phyloP scores from a whole-genome alignment of 768 basidiomycete species.

The Postia placenta region DNA sequence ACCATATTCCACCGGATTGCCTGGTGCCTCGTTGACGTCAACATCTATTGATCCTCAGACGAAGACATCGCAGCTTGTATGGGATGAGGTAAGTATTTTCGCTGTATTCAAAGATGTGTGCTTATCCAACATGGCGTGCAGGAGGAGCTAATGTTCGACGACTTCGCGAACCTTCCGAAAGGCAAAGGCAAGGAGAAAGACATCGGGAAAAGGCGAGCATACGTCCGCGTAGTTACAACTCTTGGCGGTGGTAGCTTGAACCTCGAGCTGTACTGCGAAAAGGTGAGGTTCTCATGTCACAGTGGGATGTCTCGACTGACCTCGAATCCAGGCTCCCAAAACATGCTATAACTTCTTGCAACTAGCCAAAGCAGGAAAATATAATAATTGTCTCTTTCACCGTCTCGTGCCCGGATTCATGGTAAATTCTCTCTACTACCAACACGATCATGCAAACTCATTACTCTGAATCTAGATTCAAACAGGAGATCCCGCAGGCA shows the following conservation, averaged over 20 bases:
- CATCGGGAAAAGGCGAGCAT: slow-evolving; percentile 84
- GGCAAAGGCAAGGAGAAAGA: slow-evolving; percentile 94
- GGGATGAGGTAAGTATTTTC: slow-evolving; percentile 69
- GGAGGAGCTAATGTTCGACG: slow-evolving; percentile 99
- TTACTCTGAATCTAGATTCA: slow-evolving; percentile 70
- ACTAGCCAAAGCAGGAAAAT: slow-evolving; percentile 87
- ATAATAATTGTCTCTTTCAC: slow-evolving; percentile 87
- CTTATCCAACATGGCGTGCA: slow-evolving; percentile 21
- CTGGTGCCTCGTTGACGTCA: slow-evolving; percentile 91
- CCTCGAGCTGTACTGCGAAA: slow-evolving; percentile 83
- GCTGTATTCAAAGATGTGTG: neutral
- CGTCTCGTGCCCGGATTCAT: slow-evolving; percentile 93
- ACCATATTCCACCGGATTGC: slow-evolving; percentile 84
- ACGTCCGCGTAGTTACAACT: slow-evolving; percentile 92
- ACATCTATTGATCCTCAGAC: slow-evolving; percentile 81
- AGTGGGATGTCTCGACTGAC: neutral
- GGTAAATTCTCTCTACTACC: slow-evolving; percentile 40
- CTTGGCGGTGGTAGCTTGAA: slow-evolving; percentile 83
- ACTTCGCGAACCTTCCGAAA: slow-evolving; percentile 72
- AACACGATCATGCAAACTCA: neutral
- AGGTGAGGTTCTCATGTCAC: slow-evolving; percentile 36
- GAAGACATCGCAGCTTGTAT: slow-evolving; percentile 73
- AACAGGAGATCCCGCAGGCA: slow-evolving; percentile 96
- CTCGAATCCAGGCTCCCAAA: slow-evolving; percentile 71
- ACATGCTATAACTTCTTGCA: slow-evolving; percentile 98